Evolutionary conservation across 352 stramenopile genomes (phyloP), one percentile per base, ranked within the genome.

Genomic region (Phytophthora citrophthora): DNA sequence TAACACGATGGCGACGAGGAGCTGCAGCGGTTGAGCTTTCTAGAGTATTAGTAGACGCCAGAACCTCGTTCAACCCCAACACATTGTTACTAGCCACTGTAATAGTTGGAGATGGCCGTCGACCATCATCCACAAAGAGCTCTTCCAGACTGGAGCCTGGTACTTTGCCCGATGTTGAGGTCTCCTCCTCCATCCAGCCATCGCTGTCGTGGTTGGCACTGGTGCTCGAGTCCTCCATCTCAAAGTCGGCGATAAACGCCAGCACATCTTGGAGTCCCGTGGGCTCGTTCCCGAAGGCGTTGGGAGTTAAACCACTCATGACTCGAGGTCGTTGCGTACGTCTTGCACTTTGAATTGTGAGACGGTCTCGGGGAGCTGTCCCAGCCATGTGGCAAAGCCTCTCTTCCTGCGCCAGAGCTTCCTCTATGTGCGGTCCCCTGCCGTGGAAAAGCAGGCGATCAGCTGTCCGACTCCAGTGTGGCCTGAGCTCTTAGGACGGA

Each of bases 231-330:
- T 66, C 60, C 29, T 70, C 65, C 65, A 74, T 61, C 38, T 74
- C 60, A 9, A 74, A 74, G 60, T 74, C 65, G 11, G 53, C 54
- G 41, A 74, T 70, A 34, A 74, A 74, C 9, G 59, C 65, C n/a
- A 74, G 29, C 1, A 74, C 65, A 44, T 74, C 65, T 57, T 70
- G 60, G 24, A 74, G 54, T 3, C 60, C 65, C 36, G 41, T 48
- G 12, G 50, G 34, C 2, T 74, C 60, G 11, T 49, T 51, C n/a
- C 58, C 58, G 20, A 54, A 34, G 12, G 39, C 32, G 7, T 23
- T 68, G 3, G 58, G 64, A 8, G 64, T 68, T 3, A 68, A 45
- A 20, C 46, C 64, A 16, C 51, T 72, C 64, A 68, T 72, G 10
- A 5, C 36, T 10, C 26, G 13, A 18, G 7, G 5, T 11, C 24